Conservation (phyloP, 139 green algal genomes). For the Tetradesmus obliquus region DNA sequence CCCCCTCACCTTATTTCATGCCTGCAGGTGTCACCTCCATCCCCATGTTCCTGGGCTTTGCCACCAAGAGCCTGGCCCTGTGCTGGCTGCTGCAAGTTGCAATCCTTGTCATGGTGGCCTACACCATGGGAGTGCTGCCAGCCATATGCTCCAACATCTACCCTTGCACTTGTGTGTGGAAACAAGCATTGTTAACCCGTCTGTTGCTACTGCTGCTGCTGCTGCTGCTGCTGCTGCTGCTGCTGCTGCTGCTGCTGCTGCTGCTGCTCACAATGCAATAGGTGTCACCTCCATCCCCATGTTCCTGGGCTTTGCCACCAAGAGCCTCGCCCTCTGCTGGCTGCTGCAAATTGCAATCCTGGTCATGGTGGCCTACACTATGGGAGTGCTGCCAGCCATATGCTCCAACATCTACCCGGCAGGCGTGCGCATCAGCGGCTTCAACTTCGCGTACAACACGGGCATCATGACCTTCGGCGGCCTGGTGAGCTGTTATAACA, state of each 20-base stretch:
- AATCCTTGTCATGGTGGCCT: not conserved
- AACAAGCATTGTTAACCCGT: too few relatives aligned
- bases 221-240: too few relatives aligned
- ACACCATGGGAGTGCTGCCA: constrained; percentile 34
- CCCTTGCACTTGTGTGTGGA: too few relatives aligned
- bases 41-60: constrained; percentile 34
- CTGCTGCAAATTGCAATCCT: constrained; percentile 12
- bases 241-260: not conserved
- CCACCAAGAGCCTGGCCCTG: not conserved
- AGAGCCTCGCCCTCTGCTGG: constrained; percentile 11
- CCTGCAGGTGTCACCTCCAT: constrained; percentile 21
- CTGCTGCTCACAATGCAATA: not conserved
- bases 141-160: constrained; percentile 26
- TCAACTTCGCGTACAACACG: constrained; percentile 34
- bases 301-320: constrained; percentile 30
- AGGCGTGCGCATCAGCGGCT: constrained; percentile 36
- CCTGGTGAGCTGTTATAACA: not conserved
- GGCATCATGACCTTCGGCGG: not conserved
- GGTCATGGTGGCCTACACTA: constrained; percentile 1
- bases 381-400: constrained; percentile 31
- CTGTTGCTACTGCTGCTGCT: not conserved
- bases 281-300: constrained; percentile 27
- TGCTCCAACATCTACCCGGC: constrained; percentile 32
- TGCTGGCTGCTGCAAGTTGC: constrained; percentile 31
- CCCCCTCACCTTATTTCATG: too few relatives aligned